Percentiles rank a stretch among this genome's conserved stretches.
phyloP scores from a whole-genome alignment of 2,329 filamentous ascomycete genomes.

The Aspergillus tanneri region DNA sequence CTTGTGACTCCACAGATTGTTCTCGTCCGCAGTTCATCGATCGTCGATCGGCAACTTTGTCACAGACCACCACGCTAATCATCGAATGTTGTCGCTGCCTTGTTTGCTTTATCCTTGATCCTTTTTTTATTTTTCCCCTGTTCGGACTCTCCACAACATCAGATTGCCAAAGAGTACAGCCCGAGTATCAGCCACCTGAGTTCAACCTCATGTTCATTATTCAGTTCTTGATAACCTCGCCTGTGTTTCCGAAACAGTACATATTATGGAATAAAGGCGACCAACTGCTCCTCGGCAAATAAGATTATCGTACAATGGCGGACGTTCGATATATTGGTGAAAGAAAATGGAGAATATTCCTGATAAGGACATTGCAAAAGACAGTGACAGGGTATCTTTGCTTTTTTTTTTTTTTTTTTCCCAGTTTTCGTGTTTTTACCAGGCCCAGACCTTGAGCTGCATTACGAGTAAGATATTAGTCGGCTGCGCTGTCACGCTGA shows the following conservation, averaged over 20 bases:
- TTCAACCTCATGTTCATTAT: not conserved
- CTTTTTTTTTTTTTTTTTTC: slow-evolving; percentile 30
- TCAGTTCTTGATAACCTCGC: slow-evolving; percentile 11
- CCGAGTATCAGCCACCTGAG: not conserved
- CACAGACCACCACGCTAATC: not conserved
- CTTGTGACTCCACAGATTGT: not conserved
- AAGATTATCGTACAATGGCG: slow-evolving; percentile 50
- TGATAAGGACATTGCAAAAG: slow-evolving; percentile 38
- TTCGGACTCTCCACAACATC: not conserved
- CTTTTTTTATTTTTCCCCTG: not conserved
- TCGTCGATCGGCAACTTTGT: not conserved
- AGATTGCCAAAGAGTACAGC: not conserved
- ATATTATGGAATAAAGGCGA: slow-evolving; percentile 31
- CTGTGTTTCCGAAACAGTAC: slow-evolving; percentile 22
- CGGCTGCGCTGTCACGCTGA: not conserved
- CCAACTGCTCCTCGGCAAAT: slow-evolving; percentile 28
- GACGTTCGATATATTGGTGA: slow-evolving; percentile 35
- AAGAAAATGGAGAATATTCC: slow-evolving; percentile 35
- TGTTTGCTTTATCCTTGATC: not conserved
- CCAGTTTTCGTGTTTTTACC: slow-evolving; percentile 49
- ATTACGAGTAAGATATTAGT: slow-evolving; percentile 17
- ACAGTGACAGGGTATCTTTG: slow-evolving; percentile 40
- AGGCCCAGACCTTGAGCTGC: slow-evolving; percentile 86
- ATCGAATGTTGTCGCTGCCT: not conserved
- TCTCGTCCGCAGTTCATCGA: not conserved